phyloP scores from a whole-genome alignment of 768 basidiomycete genomes.

The Xerocomus brunneocitrinus region DNA sequence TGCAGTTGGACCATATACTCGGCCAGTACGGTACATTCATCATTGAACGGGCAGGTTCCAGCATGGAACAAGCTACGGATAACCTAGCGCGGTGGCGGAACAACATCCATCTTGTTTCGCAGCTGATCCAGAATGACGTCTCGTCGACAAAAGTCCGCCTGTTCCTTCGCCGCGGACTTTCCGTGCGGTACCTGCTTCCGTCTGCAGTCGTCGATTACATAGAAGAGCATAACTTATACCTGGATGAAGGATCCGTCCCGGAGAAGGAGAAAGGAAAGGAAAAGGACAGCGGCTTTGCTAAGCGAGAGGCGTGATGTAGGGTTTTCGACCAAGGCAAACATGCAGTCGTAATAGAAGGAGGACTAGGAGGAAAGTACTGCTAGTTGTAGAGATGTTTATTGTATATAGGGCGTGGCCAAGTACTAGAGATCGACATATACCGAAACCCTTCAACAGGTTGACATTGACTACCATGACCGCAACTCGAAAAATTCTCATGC shows the following conservation, averaged over 20 bases:
- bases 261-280: slow-evolving; percentile 40
- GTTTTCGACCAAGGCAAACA: slow-evolving; percentile 1
- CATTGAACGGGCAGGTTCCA: slow-evolving; percentile 91
- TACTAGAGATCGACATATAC: too few species aligned
- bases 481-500: slow-evolving; percentile 39
- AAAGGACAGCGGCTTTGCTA: slow-evolving; percentile 27
- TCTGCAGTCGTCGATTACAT: slow-evolving; percentile 92
- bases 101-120: slow-evolving; percentile 89
- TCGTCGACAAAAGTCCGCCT: slow-evolving; percentile 90
- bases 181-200: slow-evolving; percentile 87
- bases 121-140: slow-evolving; percentile 95
- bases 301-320: slow-evolving; percentile 22
- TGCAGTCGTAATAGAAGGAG: background rate
- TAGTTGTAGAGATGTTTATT: too few species aligned
- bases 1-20: slow-evolving; percentile 92
- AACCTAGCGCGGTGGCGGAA: slow-evolving; percentile 69
- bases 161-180: slow-evolving; percentile 74
- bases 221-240: slow-evolving; percentile 73
- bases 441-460: background rate
- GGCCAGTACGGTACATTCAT: slow-evolving; percentile 94
- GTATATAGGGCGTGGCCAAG: too few species aligned
- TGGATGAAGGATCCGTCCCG: slow-evolving; percentile 47
- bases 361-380: background rate
- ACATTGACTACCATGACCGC: slow-evolving; percentile 6
- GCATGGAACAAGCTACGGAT: slow-evolving; percentile 80